phyloP scores from a whole-genome alignment of 75 land plant species.

The Sequoia sempervirens region DNA sequence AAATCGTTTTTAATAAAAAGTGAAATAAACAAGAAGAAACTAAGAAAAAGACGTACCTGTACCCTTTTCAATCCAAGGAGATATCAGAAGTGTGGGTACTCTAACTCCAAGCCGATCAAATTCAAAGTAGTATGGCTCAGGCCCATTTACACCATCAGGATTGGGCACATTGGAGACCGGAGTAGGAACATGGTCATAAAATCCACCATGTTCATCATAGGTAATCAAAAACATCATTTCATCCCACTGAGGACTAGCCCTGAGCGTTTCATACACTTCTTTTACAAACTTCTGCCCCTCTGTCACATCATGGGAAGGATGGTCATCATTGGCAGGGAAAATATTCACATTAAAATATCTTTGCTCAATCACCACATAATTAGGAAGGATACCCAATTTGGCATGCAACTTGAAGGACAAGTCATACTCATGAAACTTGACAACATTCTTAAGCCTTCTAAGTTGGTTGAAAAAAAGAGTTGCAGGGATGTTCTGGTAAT shows the following conservation, averaged over 20 bases:
- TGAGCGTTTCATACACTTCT: slow-evolving; percentile 83
- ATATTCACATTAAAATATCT: slow-evolving; percentile 59
- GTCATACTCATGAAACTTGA: slow-evolving; percentile 56
- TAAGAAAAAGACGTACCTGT: slow-evolving; percentile 38
- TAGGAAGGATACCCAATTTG: slow-evolving; percentile 60
- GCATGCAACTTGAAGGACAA: slow-evolving; percentile 67
- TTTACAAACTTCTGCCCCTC: slow-evolving; percentile 77
- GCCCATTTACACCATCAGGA: slow-evolving; percentile 79
- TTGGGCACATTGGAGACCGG: slow-evolving; percentile 71
- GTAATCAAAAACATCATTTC: slow-evolving; percentile 80
- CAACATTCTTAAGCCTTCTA: slow-evolving; percentile 57
- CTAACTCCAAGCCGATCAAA: slow-evolving; percentile 86
- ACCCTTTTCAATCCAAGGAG: slow-evolving; percentile 90
- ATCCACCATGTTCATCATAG: slow-evolving; percentile 97
- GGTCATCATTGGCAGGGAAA: slow-evolving; percentile 86
- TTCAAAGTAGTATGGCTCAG: slow-evolving; percentile 61
- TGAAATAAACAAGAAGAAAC: not conserved
- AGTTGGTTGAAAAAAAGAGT: slow-evolving; percentile 62
- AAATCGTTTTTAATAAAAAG: not conserved
- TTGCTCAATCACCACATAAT: slow-evolving; percentile 83
- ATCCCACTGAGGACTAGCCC: slow-evolving; percentile 86
- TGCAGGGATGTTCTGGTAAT: slow-evolving; percentile 92
- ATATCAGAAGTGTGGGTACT: slow-evolving; percentile 75
- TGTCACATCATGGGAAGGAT: slow-evolving; percentile 89
- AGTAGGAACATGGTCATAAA: slow-evolving; percentile 90